Evolutionary conservation across 2,329 filamentous ascomycete genomes (phyloP), one percentile per base, ranked within the genome.

Genomic region (Purpureocillium lavendulum): DNA sequence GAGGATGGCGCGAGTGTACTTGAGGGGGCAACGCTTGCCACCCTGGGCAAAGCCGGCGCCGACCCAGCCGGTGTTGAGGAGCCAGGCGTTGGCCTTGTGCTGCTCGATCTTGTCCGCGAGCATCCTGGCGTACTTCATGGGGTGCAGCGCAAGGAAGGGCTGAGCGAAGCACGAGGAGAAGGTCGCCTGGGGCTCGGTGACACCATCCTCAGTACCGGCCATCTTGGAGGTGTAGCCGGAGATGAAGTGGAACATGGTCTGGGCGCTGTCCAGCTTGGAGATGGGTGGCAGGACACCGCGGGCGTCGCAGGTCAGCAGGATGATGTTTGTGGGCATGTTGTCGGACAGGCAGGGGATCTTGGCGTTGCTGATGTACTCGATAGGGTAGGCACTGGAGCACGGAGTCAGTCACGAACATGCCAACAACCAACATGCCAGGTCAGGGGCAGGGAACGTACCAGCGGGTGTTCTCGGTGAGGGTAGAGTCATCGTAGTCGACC

Each of bases 171-270:
- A 98, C 39, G 89, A 94, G 18, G 89, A 97, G 81, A 98, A 98
- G 57, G 92, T 98, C 17, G 92, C 92, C 70, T 97, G 87, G 49
- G 92, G 92, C 71, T 98, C 92, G 9, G 86, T 94, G 49, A 98
- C 81, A 58, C 92, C 92, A 50, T 96, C 87, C 71, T 98, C 92
- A 28, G 92, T 98, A 58, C 92, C 92, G 49, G 92, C 92, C 92
- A 98, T 98, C 82, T 98, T 98, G 61, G 90, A 97, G 49, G 92
- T 98, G 77, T 98, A 98, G 55, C 92, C 92, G 14, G 87, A 94
- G 69, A 98, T 98, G 81, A 98, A 98, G 77, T 98, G 92, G 83
- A 97, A 98, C 90, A 98, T 97, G 65, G 88, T 95, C 73, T 97
- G 92, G 57, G 87, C 80, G 49, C 84, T 79, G 73, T 84, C 81